Percentiles rank a stretch among this genome's conserved stretches.
These are phyloP conservation scores for Amanita rimosa DNA, from an alignment of 768 basidiomycete species.

Conservation along the genomic window DNA sequence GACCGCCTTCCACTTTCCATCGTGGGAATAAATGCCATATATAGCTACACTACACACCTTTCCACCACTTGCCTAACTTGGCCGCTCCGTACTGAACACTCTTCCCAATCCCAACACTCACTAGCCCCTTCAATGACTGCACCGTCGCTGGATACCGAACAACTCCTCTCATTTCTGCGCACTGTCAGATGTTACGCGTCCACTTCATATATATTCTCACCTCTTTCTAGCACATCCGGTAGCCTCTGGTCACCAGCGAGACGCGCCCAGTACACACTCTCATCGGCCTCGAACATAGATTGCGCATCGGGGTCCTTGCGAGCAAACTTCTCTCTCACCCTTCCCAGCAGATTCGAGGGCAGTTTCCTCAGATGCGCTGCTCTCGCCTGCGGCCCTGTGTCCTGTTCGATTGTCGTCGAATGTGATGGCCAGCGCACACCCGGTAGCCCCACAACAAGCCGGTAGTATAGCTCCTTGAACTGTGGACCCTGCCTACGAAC, in stretches of 20 bases:
- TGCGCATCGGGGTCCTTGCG: conserved; percentile 17
- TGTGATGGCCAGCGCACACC: conserved; percentile 64
- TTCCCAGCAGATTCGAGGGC: conserved; percentile 51
- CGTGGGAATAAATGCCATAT: conserved; percentile 6
- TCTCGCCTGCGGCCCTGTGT: conserved; percentile 53
- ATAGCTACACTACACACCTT: conserved; percentile 17
- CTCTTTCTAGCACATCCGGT: conserved; percentile 37
- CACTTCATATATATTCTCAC: conserved; percentile 21
- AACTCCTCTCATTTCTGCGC: conserved; percentile 61
- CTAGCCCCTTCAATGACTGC: conserved; percentile 78
- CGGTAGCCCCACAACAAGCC: conserved; percentile 65
- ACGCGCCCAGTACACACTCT: conserved; percentile 64
- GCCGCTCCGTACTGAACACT: conserved; percentile 62
- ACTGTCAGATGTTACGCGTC: background rate
- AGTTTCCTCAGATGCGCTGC: conserved; percentile 71
- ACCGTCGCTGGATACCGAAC: conserved; percentile 77
- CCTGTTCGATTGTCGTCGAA: conserved; percentile 55
- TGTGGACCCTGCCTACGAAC: conserved; percentile 72
- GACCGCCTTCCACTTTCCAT: background rate
- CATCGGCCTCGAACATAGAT: conserved; percentile 43
- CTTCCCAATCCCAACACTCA: conserved; percentile 74
- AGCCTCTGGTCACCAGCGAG: conserved; percentile 57
- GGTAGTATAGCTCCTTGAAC: conserved; percentile 82
- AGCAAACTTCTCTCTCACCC: conserved; percentile 43
- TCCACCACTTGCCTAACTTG: conserved; percentile 85